Evolutionary conservation across 352 stramenopile genomes (phyloP).

Genomic region (Pythium pyrilobum): DNA sequence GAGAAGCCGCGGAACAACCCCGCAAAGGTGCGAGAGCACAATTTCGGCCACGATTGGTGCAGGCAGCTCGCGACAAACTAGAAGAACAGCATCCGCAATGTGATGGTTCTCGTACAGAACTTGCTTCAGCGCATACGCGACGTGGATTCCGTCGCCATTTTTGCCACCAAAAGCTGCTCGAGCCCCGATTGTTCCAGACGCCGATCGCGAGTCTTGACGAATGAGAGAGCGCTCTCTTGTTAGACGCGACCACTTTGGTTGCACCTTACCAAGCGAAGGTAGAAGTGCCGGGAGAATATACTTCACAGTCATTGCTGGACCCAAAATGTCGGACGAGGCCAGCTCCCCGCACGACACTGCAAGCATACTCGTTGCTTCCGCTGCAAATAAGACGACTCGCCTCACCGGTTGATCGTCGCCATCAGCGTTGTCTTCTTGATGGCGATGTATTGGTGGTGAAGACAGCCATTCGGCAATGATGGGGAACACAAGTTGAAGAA

Average conservation of each 20-base stretch:
- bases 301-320: conserved; percentile 51
- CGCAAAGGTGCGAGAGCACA: conserved; percentile 34
- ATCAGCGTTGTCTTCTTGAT: not conserved
- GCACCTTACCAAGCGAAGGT: conserved; percentile 42
- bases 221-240: conserved; percentile 32
- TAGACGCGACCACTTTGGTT: conserved; percentile 53
- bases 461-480: conserved; percentile 66
- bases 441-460: conserved; percentile 15
- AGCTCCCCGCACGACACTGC: conserved; percentile 48
- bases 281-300: conserved; percentile 57
- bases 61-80: conserved; percentile 57
- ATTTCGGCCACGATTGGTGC: conserved; percentile 37
- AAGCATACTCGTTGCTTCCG: conserved; percentile 36
- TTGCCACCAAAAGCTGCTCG: conserved; percentile 22
- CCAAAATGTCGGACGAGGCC: conserved; percentile 41
- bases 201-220: conserved; percentile 19
- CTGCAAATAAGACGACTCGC: conserved; percentile 30
- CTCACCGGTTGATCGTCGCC: not conserved
- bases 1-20: conserved; percentile 36
- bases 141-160: conserved; percentile 44
- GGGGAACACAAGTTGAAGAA: conserved; percentile 55
- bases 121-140: conserved; percentile 56
- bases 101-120: conserved; percentile 59
- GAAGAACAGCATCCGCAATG: conserved; percentile 57
- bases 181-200: conserved; percentile 6